Evolutionary conservation across 139 green algal species (phyloP).

Genomic region (Chlamydomonas sp.): DNA sequence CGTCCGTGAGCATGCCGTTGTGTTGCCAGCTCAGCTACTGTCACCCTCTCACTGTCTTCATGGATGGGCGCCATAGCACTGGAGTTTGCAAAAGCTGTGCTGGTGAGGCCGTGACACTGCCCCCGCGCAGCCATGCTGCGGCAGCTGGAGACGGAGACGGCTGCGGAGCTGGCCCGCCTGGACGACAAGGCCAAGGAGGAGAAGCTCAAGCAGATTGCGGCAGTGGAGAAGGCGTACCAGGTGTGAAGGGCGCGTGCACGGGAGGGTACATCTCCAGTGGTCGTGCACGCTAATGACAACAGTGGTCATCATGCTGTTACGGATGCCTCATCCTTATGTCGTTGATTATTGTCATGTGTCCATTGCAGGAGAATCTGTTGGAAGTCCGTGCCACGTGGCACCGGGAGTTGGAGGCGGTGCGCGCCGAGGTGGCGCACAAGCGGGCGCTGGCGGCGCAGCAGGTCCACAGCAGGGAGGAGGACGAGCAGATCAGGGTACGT

Average conservation of each 20-base stretch:
- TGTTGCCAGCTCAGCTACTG: neutral
- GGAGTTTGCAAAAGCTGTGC: neutral
- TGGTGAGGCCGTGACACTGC: too few species aligned
- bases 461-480: conserved; percentile 52
- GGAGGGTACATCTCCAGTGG: neutral
- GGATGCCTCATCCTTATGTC: too few species aligned
- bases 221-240: conserved; percentile 57
- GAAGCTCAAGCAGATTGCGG: conserved; percentile 67
- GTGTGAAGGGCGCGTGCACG: neutral
- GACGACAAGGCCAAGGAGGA: conserved; percentile 75
- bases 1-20: neutral
- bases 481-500: conserved; percentile 60
- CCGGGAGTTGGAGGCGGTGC: conserved; percentile 53
- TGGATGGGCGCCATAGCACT: neutral
- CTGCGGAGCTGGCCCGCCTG: conserved; percentile 51
- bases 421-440: conserved; percentile 53
- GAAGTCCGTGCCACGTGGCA: conserved; percentile 58
- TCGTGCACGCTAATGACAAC: too few species aligned
- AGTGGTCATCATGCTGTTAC: too few species aligned
- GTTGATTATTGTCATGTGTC: too few species aligned
- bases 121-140: conserved; percentile 1
- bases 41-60: neutral
- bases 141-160: conserved; percentile 48
- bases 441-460: conserved; percentile 38
- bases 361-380: conserved; percentile 44